Conservation (phyloP, 345 rosid species). For the Hibiscus trionum region DNA sequence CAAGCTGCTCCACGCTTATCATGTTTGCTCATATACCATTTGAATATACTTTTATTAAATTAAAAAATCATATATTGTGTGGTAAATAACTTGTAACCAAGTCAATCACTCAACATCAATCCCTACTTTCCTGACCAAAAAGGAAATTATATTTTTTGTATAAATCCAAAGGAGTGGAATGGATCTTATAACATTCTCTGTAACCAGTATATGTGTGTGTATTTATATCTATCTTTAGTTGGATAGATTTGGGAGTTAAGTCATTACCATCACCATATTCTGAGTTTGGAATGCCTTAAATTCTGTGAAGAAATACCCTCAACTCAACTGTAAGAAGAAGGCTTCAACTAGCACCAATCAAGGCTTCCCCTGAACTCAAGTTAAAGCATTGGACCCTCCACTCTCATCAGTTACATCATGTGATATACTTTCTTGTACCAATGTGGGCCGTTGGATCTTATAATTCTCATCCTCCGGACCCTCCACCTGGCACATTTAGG, state of each 20-base stretch:
- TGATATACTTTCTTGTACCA: background rate
- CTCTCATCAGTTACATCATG: slow-evolving; percentile 4
- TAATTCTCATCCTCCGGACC: slow-evolving; percentile 6
- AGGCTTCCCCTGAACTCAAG: background rate
- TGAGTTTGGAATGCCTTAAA: background rate
- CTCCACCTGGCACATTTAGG: background rate
- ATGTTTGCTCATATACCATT: background rate
- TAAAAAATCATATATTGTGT: no score
- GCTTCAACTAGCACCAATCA: background rate
- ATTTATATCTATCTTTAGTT: background rate
- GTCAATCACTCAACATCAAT: no score
- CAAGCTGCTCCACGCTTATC: background rate
- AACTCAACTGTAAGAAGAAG: background rate
- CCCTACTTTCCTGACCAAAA: no score
- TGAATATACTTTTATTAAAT: no score
- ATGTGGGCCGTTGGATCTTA: background rate
- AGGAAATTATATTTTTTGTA: no score
- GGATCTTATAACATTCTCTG: background rate
- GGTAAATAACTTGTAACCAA: no score
- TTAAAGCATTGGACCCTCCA: background rate
- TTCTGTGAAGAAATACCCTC: background rate
- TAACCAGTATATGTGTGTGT: background rate
- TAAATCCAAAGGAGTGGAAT: background rate
- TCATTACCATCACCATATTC: background rate
- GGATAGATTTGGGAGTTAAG: background rate